Percentiles rank a stretch among this genome's conserved stretches.
Evolutionary conservation across 2,329 filamentous ascomycete genomes (phyloP).

Genomic region (Stachybotrys elegans): DNA sequence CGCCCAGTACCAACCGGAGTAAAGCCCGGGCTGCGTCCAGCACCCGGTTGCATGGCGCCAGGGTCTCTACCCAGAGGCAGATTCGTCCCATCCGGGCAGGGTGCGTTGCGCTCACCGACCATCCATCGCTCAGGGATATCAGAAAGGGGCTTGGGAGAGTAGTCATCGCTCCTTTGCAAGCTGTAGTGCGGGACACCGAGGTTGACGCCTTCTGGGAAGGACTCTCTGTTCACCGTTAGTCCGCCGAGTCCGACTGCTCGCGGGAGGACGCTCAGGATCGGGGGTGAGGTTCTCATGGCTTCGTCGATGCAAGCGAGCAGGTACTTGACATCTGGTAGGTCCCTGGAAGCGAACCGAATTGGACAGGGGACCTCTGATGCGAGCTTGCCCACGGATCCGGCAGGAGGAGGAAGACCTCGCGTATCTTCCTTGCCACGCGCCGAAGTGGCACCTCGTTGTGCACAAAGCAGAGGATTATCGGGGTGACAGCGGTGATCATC

Average conservation of each 20-base stretch:
- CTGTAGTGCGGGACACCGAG: slow-evolving; percentile 10
- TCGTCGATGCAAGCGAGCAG: slow-evolving; percentile 12
- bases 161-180: slow-evolving; percentile 7
- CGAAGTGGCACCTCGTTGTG: slow-evolving; percentile 7
- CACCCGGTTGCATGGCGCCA: slow-evolving; percentile 3
- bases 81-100: slow-evolving; percentile 2
- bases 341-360: slow-evolving; percentile 7
- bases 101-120: slow-evolving; percentile 3
- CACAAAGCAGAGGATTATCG: slow-evolving; percentile 8
- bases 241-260: slow-evolving; percentile 7
- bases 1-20: slow-evolving; percentile 9
- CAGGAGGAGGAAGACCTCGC: slow-evolving; percentile 6
- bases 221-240: slow-evolving; percentile 9
- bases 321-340: slow-evolving; percentile 7
- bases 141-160: slow-evolving; percentile 7
- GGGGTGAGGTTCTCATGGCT: slow-evolving; percentile 9
- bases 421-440: slow-evolving; percentile 8
- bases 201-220: slow-evolving; percentile 9
- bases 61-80: slow-evolving; percentile 7
- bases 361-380: slow-evolving; percentile 4
- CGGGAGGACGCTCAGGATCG: slow-evolving; percentile 8
- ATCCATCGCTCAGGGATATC: slow-evolving; percentile 10
- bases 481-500: slow-evolving; percentile 8
- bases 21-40: slow-evolving; percentile 5
- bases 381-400: slow-evolving; percentile 1